Conservation (phyloP, 768 basidiomycete species). For the Lactarius deliciosus region DNA sequence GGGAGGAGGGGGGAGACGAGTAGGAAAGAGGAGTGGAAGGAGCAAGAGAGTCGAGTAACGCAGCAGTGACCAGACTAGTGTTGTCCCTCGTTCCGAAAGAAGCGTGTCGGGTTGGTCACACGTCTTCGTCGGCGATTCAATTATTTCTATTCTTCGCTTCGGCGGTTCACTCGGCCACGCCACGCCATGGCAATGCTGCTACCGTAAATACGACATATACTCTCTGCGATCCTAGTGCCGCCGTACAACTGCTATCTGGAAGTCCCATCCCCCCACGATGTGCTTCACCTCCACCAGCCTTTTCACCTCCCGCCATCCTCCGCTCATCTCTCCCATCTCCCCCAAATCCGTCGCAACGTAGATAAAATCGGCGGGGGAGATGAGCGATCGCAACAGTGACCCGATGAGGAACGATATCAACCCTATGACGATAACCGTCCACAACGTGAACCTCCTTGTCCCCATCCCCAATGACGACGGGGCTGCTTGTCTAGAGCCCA, state of each 20-base stretch:
- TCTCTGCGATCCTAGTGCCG: slow-evolving; percentile 56
- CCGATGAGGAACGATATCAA: slow-evolving; percentile 91
- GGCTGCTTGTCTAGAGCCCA: slow-evolving; percentile 8
- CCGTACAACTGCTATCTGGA: slow-evolving; percentile 81
- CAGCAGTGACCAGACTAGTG: slow-evolving; percentile 5
- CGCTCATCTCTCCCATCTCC: slow-evolving; percentile 50
- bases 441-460: slow-evolving; percentile 41
- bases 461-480: slow-evolving; percentile 18
- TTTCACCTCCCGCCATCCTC: slow-evolving; percentile 83
- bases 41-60: slow-evolving; percentile 19
- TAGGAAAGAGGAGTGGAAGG: slow-evolving; percentile 7
- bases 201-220: slow-evolving; percentile 1
- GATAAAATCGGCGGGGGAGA: slow-evolving; percentile 90
- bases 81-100: slow-evolving; percentile 2
- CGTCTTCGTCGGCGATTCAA: slow-evolving; percentile 20
- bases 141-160: slow-evolving; percentile 19
- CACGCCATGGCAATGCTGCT: neutral
- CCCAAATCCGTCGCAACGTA: slow-evolving; percentile 64
- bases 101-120: slow-evolving; percentile 11
- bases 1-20: neutral
- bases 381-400: slow-evolving; percentile 81
- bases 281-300: slow-evolving; percentile 81
- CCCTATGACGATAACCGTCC: slow-evolving; percentile 70
- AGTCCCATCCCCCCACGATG: slow-evolving; percentile 81
- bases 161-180: neutral